Evolutionary conservation across 1,139 yeast genomes (phyloP).

Genomic region (Blastobotrys niveus): DNA sequence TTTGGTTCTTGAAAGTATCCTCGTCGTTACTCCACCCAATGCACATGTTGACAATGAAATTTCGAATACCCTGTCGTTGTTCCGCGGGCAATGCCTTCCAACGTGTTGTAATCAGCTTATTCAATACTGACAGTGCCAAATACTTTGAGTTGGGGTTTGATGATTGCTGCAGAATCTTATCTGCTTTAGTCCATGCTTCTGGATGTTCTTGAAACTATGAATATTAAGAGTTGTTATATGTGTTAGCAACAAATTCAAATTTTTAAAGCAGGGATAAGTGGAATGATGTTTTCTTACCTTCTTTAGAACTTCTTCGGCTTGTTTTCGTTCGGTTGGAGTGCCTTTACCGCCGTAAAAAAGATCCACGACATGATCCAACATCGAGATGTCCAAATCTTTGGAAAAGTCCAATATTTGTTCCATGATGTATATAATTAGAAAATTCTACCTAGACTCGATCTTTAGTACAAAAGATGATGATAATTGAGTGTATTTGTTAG

Average conservation of each 20-base stretch:
- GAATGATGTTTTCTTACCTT: constrained; percentile 33
- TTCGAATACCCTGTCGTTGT: constrained; percentile 78
- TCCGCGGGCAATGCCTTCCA: constrained; percentile 91
- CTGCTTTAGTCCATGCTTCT: constrained; percentile 94
- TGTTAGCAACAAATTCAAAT: background rate
- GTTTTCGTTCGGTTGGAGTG: constrained; percentile 53
- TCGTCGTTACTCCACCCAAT: constrained; percentile 87
- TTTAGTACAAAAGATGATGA: too few species aligned
- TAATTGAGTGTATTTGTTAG: too few species aligned
- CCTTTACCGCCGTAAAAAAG: constrained; percentile 86
- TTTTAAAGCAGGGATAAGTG: background rate
- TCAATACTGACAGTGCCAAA: constrained; percentile 84
- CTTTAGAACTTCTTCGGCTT: constrained; percentile 78
- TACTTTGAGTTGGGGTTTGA: constrained; percentile 79
- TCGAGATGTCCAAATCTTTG: constrained; percentile 69
- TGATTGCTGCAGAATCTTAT: constrained; percentile 75
- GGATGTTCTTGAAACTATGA: constrained; percentile 80
- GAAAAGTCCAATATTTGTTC: constrained; percentile 85
- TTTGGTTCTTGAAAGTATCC: constrained; percentile 63
- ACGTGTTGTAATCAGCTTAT: constrained; percentile 80
- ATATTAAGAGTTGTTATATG: too few species aligned
- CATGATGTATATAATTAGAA: constrained; percentile 45
- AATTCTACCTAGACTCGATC: too few species aligned
- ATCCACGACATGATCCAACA: constrained; percentile 80
- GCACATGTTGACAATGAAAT: constrained; percentile 89